Evolutionary conservation across 306 rosid genomes (phyloP), one percentile per base, ranked within the genome.

Genomic region (Citrullus amarus): DNA sequence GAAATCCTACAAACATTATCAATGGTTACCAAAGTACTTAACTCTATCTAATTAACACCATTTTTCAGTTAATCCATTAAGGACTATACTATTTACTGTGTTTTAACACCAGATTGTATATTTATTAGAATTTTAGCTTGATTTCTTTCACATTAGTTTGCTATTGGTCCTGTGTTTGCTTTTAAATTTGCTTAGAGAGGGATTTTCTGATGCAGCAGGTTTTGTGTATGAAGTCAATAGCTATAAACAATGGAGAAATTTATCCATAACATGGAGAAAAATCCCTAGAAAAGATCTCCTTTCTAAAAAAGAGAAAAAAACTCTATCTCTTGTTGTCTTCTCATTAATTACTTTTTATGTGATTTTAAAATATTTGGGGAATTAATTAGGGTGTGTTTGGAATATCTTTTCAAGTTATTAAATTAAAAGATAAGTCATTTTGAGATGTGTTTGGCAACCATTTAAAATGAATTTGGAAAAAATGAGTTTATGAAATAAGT

Each of bases 1-100:
- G 86, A 87, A 83, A 84, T 63, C 85, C 86, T 56, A 61, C 60
- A 51, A 46, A 50, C 43, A 28, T 72, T 30, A 34, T 34, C 12
- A 50, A 46, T 71, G 53, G 17, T 1, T 2, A 11, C 53, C 53
- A 66, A 50, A 51, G 59, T 16, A 13, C 1, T 57, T 50, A 25
- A 72, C 0, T 72, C 15, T 48, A 69, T 20, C 8, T 8, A 17
- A 8, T 10, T 2, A 70, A 44, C 57, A 68, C 30, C 67, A 60
- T 41, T 66, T 62, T 38, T 36, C 8, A 38, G 8, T 18, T 18
- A 0, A 62, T 62, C 20, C 41, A 62, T 14, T 62, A 7, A 5
- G 32, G 2, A 18, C 39, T 61, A 12, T 28, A 25, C 36, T 62
- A 62, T 34, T 62, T 62, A 14, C 16, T 41, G 75, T 69, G 20